phyloP scores from a whole-genome alignment of 164 flowering plant genomes.

The Kingdonia uniflora region DNA sequence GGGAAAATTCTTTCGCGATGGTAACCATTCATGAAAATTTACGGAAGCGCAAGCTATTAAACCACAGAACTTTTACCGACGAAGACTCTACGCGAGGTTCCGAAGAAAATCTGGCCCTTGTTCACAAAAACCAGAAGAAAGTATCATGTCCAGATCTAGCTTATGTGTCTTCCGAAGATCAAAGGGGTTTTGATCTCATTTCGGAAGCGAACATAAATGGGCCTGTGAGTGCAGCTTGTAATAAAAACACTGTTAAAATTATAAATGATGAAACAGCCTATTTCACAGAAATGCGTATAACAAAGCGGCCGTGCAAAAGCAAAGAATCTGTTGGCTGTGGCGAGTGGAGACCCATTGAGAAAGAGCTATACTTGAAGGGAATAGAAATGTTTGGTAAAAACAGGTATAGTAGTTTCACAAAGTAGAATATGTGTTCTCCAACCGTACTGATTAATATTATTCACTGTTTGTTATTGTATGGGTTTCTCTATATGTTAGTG shows the following conservation, averaged over 20 bases:
- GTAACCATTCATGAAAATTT: conserved; percentile 13
- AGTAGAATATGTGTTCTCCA: too few species aligned
- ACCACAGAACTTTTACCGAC: conserved; percentile 9
- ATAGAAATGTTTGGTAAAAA: conserved; percentile 90
- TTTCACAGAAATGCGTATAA: conserved; percentile 15
- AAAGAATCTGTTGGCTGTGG: conserved; percentile 14
- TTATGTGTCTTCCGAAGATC: conserved; percentile 8
- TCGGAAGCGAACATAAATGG: too few species aligned
- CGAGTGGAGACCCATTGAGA: conserved; percentile 80
- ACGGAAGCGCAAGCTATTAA: conserved; percentile 18
- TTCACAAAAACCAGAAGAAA: conserved; percentile 22
- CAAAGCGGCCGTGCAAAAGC: conserved; percentile 13
- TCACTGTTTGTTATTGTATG: not conserved
- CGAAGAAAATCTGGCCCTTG: conserved; percentile 11
- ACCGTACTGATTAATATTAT: too few species aligned
- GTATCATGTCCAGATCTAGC: conserved; percentile 6
- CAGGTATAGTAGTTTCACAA: conserved; percentile 37
- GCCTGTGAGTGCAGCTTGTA: too few species aligned
- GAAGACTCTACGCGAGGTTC: conserved; percentile 8
- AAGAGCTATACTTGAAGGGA: conserved; percentile 82
- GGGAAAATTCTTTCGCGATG: not conserved
- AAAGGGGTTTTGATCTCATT: too few species aligned
- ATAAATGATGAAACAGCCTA: not conserved
- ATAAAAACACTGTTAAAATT: too few species aligned
- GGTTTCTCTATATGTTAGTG: not conserved